Conservation (phyloP, 2,329 filamentous ascomycete species). For the Neofusicoccum parvum region DNA sequence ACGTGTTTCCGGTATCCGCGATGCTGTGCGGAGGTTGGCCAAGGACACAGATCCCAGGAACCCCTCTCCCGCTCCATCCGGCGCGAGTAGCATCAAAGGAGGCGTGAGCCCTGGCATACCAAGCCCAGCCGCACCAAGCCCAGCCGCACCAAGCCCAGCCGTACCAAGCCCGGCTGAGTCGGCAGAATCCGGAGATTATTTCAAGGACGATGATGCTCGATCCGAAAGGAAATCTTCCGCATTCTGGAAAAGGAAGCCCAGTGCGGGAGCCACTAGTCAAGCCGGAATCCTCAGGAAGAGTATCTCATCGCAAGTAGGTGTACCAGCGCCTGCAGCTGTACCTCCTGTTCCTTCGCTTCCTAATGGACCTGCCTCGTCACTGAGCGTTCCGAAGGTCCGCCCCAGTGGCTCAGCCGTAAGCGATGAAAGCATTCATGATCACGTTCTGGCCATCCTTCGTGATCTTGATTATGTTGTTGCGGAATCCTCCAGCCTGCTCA, state of each 20-base stretch:
- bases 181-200: slow-evolving; percentile 58
- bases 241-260: slow-evolving; percentile 93
- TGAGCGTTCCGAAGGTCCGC: slow-evolving; percentile 40
- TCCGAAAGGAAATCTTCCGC: slow-evolving; percentile 62
- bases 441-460: slow-evolving; percentile 78
- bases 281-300: slow-evolving; percentile 46
- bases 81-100: slow-evolving; percentile 26
- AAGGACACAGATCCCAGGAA: slow-evolving; percentile 75
- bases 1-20: slow-evolving; percentile 81
- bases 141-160: too few relatives aligned
- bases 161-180: slow-evolving; percentile 39
- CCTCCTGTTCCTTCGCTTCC: slow-evolving; percentile 40
- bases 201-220: slow-evolving; percentile 37
- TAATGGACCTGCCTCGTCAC: slow-evolving; percentile 29
- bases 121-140: too few relatives aligned
- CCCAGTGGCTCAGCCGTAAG: not conserved
- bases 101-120: slow-evolving; percentile 32
- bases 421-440: slow-evolving; percentile 70
- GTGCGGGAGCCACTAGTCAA: slow-evolving; percentile 47
- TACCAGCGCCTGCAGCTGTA: slow-evolving; percentile 41
- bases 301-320: slow-evolving; percentile 55
- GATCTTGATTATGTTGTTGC: slow-evolving; percentile 82
- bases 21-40: slow-evolving; percentile 82
- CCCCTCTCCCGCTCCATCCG: slow-evolving; percentile 34
- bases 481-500: slow-evolving; percentile 78